These are phyloP conservation scores for Lentinula aciculospora DNA, from an alignment of 768 basidiomycete genomes.

Conservation along the genomic window DNA sequence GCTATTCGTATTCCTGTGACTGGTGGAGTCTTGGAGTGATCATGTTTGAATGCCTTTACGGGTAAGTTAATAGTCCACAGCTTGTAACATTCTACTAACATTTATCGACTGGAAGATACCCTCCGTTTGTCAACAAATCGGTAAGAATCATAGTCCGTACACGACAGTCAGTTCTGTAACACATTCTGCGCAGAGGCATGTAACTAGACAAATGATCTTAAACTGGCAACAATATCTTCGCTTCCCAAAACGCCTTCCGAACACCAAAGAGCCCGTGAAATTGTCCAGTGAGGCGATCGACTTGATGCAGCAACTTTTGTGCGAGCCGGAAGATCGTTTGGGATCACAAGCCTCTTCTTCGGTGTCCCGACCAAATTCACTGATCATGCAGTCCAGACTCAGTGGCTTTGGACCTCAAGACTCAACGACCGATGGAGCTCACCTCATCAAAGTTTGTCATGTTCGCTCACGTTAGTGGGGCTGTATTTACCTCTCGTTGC, in stretches of 20 bases:
- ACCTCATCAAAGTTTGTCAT: constrained; percentile 74
- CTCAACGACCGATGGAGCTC: constrained; percentile 74
- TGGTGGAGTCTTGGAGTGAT: constrained; percentile 99
- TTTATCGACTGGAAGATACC: constrained; percentile 53
- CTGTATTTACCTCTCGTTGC: constrained; percentile 7
- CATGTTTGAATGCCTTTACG: constrained; percentile 93
- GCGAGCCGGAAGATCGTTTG: constrained; percentile 93
- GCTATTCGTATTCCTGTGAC: constrained; percentile 92
- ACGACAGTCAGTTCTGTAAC: constrained; percentile 10
- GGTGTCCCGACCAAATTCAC: constrained; percentile 69
- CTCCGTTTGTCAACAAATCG: constrained; percentile 93
- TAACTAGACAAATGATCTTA: constrained; percentile 94
- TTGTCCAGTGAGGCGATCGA: constrained; percentile 24
- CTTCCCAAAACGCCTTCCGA: constrained; percentile 77
- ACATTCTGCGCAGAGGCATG: constrained; percentile 59
- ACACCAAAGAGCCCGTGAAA: constrained; percentile 76
- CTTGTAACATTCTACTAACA: constrained; percentile 7
- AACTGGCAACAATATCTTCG: constrained; percentile 89
- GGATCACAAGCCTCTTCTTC: constrained; percentile 69
- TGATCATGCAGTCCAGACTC: constrained; percentile 68
- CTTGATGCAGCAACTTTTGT: constrained; percentile 84
- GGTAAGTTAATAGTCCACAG: constrained; percentile 43
- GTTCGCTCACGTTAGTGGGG: background rate
- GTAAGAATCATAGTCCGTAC: constrained; percentile 37
- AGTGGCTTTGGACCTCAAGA: constrained; percentile 62